Conservation (phyloP, 257 asterid species). For the Plectranthus barbatus region DNA sequence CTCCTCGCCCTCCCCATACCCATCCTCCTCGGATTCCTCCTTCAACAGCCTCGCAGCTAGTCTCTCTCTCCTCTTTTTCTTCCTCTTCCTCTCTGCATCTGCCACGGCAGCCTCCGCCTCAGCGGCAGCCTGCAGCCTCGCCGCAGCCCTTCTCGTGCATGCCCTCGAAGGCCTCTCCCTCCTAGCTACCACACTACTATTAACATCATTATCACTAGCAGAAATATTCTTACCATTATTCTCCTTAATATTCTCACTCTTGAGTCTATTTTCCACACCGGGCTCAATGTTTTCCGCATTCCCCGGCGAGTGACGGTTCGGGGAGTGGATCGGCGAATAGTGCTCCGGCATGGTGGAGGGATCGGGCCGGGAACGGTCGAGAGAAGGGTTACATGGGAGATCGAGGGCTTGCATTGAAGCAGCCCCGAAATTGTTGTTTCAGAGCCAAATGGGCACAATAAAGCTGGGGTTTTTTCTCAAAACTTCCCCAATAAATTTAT, state of each 20-base stretch:
- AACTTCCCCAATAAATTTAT: constrained; percentile 1
- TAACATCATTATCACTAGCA: constrained; percentile 26
- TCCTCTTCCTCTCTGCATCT: constrained; percentile 57
- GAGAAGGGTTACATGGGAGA: constrained; percentile 37
- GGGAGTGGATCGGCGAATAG: constrained; percentile 74
- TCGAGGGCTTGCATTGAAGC: constrained; percentile 47
- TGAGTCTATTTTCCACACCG: constrained; percentile 22
- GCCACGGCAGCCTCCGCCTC: constrained; percentile 66
- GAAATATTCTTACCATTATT: constrained; percentile 21
- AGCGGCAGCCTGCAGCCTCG: constrained; percentile 83
- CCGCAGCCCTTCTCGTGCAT: constrained; percentile 89
- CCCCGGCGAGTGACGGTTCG: constrained; percentile 20
- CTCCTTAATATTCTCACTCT: constrained; percentile 19
- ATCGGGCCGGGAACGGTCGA: constrained; percentile 34
- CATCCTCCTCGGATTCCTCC: constrained; percentile 58
- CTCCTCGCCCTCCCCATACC: constrained; percentile 28
- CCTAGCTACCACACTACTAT: constrained; percentile 40
- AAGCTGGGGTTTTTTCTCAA: constrained; percentile 22
- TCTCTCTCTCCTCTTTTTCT: constrained; percentile 50
- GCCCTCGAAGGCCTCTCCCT: constrained; percentile 98
- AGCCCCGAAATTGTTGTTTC: constrained; percentile 10
- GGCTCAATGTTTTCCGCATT: constrained; percentile 18
- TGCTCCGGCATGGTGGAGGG: constrained; percentile 35
- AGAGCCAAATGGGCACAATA: constrained; percentile 4
- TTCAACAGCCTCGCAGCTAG: constrained; percentile 51